A percentile compares a stretch with the other conserved stretches of the same genome.
Conservation (phyloP, 345 rosid genomes). For the Gossypium arboreum region DNA sequence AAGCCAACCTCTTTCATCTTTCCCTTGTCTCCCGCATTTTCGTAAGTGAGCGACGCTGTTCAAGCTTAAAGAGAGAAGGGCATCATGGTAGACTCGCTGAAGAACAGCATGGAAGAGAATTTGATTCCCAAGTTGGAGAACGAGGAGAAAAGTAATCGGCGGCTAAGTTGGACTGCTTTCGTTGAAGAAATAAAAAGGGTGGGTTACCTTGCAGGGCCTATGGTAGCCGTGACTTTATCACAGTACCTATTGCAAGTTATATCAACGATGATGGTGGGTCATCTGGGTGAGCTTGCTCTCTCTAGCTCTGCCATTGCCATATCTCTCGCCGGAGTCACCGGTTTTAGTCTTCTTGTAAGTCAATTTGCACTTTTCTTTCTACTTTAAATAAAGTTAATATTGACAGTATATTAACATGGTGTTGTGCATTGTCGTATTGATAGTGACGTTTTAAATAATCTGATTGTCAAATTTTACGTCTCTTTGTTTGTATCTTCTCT, state of each 20-base stretch:
- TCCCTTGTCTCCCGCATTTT: not conserved
- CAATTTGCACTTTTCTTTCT: not conserved
- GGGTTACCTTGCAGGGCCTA: slow-evolving; percentile 11
- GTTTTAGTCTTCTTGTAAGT: slow-evolving; percentile 34
- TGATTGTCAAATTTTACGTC: not conserved
- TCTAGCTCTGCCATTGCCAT: slow-evolving; percentile 33
- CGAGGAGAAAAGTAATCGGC: not conserved
- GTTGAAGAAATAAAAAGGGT: slow-evolving; percentile 8
- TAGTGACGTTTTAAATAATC: not conserved
- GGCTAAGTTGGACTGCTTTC: not conserved
- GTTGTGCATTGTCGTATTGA: not conserved
- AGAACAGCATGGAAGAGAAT: not conserved
- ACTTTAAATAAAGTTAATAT: not conserved
- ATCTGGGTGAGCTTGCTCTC: slow-evolving; percentile 37
- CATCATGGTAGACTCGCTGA: not conserved
- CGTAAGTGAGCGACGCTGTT: not conserved
- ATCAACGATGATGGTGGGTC: slow-evolving; percentile 38
- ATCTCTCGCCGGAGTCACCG: slow-evolving; percentile 31
- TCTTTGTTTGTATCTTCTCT: not conserved
- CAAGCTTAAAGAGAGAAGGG: not conserved
- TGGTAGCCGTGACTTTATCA: slow-evolving; percentile 13
- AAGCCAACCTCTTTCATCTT: not conserved
- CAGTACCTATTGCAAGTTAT: slow-evolving; percentile 24
- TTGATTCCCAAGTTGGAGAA: not conserved
- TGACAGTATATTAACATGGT: not conserved